Conservation (phyloP, 306 rosid species). For the Erythrophleum fordii region DNA sequence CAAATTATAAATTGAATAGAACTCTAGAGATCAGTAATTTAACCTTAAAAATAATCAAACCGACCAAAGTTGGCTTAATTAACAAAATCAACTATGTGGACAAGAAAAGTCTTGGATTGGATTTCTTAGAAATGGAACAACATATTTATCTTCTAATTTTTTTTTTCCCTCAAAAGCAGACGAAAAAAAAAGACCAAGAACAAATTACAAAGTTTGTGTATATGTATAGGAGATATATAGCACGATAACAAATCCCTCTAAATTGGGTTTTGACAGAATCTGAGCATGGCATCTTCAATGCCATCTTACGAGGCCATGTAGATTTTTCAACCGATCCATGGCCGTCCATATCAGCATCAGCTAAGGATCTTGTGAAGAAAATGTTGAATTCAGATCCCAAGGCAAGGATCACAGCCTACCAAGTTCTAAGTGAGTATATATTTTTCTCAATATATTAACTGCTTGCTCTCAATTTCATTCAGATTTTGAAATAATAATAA, state of each 20-base stretch:
- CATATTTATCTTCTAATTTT: no score
- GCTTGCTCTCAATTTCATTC: neutral
- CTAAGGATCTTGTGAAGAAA: constrained; percentile 93
- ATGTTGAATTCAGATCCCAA: constrained; percentile 90
- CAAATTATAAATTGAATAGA: no score
- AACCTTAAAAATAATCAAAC: no score
- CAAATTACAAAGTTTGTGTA: no score
- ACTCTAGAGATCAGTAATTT: no score
- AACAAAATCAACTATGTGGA: no score
- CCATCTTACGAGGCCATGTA: constrained; percentile 79
- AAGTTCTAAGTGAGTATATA: constrained; percentile 76
- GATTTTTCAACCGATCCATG: constrained; percentile 92
- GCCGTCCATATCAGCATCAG: constrained; percentile 85
- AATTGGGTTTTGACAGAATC: constrained; percentile 62
- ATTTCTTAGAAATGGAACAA: no score
- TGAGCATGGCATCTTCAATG: constrained; percentile 91
- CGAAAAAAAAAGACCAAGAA: no score
- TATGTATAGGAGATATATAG: no score
- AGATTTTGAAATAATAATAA: neutral
- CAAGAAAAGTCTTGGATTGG: no score
- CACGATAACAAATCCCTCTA: neutral
- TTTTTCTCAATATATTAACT: neutral
- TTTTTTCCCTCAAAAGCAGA: no score
- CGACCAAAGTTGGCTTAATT: no score
- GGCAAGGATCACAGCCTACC: constrained; percentile 79